Base-by-base conservation (phyloP, 495 filamentous ascomycete species). In the Aspergillus kassunensis region DNA sequence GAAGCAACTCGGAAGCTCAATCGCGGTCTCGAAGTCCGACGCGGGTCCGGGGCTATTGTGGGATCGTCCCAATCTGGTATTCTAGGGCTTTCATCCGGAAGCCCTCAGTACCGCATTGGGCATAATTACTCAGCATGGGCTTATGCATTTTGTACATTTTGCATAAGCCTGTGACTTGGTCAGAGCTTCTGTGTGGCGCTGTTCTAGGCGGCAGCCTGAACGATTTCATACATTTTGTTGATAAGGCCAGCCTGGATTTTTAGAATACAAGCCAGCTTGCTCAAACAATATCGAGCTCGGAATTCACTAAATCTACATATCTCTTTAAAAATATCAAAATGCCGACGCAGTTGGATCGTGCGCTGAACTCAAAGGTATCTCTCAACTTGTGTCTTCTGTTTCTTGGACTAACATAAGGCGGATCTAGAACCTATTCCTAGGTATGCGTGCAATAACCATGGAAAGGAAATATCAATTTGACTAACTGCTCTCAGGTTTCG, bases 281-380 rank as follows among this genome's bases (percentile, higher is more conserved):
- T 13, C 23, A 18, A 33, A 20, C 2, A 6, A 33, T 33, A 11
- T 43, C 11, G 33, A 11, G 8, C 36, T 46, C 19, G 15, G 24
- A 13, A 20, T 36, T 39, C 25, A 19, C 16, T 25, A n/a, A 7
- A n/a, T 41, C 15, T 21, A n/a, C 6, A 29, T 15, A 44, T 27
- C 24, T 27, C 4, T 9, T 9, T 4, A 27, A 27, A 21, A 29
- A 23, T n/a, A 24, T 37, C 63, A 68, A 55, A 25, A 73, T 73
- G 86, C 86, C 87, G 42, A 93, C 89, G 51, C 82, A 81, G 39
- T 71, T 93, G 9, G 89, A 93, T 66, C 82, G 79, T 66, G 85
- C 84, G n/a, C 67, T 93, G 68, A 84, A 80, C 52, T 92, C 89
- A 34, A 87, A 83, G 74, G 88, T 91, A 76, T 59, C 65, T 30